Evolutionary conservation across 2,329 filamentous ascomycete genomes (phyloP).

Genomic region (Aureobasidium mangrovei): DNA sequence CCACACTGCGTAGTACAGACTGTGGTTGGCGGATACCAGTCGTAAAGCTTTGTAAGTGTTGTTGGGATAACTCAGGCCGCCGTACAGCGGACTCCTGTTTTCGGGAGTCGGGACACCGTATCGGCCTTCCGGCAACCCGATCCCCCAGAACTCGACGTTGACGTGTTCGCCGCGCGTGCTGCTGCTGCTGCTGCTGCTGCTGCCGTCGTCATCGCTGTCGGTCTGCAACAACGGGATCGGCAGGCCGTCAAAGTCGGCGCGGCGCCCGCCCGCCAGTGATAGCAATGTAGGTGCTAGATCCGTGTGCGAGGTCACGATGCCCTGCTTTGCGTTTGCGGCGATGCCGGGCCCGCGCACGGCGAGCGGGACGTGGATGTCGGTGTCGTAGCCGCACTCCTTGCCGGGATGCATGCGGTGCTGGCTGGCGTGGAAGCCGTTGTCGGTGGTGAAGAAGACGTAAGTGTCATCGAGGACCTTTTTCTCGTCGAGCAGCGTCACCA

Average conservation of each 20-base stretch:
- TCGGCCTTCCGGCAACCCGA: slow-evolving; percentile 27
- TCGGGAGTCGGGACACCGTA: slow-evolving; percentile 21
- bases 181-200: background rate
- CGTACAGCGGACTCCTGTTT: too few relatives aligned
- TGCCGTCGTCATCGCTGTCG: too few relatives aligned
- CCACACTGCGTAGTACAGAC: slow-evolving; percentile 59
- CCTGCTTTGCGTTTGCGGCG: slow-evolving; percentile 31
- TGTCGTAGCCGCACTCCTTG: slow-evolving; percentile 51
- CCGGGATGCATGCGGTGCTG: slow-evolving; percentile 51
- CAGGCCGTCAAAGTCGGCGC: slow-evolving; percentile 49
- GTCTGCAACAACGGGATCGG: slow-evolving; percentile 36
- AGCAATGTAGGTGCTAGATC: slow-evolving; percentile 56
- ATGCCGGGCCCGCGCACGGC: slow-evolving; percentile 52
- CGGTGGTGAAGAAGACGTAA: slow-evolving; percentile 52
- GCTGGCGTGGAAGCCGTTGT: slow-evolving; percentile 54
- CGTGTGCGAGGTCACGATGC: slow-evolving; percentile 52
- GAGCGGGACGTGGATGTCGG: slow-evolving; percentile 52
- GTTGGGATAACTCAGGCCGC: slow-evolving; percentile 16
- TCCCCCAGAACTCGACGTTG: slow-evolving; percentile 35
- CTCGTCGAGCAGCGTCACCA: slow-evolving; percentile 37
- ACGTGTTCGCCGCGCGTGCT: slow-evolving; percentile 38
- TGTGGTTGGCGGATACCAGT: slow-evolving; percentile 35
- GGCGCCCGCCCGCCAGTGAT: slow-evolving; percentile 30
- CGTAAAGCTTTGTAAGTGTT: slow-evolving; percentile 27
- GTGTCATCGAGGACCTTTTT: slow-evolving; percentile 36